Evolutionary conservation across 768 basidiomycete species (phyloP), one percentile per base, ranked within the genome.

Genomic region (Boletus patriciae): DNA sequence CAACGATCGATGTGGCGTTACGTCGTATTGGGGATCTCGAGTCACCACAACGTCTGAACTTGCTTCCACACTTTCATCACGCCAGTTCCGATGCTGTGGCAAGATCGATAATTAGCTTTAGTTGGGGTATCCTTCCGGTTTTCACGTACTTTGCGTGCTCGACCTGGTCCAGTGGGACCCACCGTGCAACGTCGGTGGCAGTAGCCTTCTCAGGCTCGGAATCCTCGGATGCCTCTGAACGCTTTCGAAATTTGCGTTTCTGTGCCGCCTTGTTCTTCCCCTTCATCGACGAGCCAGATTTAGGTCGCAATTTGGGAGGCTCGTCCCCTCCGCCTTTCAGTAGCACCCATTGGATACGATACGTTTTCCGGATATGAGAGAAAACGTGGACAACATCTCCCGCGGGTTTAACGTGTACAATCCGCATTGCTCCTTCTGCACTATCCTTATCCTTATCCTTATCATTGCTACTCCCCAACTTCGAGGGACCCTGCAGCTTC

Each of bases 281-380:
- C 45, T 59, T 54, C 54, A 29, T 42, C 23, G 57, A 45, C 60
- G 54, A 37, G 12, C 12, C 13, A 2, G 49, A 54, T 16, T 18
- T 33, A 29, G 31, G 40, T 46, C 42, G 69, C 48, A 65, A 40
- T 44, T 54, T 50, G 16, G 77, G 75, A 37, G 85, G 87, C n/a
- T 73, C 75, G 13, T 67, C 61, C 19, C 69, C 66, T 16, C 84
- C 84, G 23, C 87, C 86, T 62, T 82, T 78, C 41, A 91, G 59
- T 27, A 87, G 59, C 36, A 88, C 83, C 87, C 88, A 90, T 61
- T 86, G 84, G 18, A 83, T 78, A 55, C 85, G 80, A 67, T 90
- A 95, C 13, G 90, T 94, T 76, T 94, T 93, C 64, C 78, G 84
- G 67, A 95, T 90, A 68, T 98, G 94, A 10, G 91, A 93, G 73